Conservation (phyloP, 345 rosid species). For the Eucalyptus cloeziana region DNA sequence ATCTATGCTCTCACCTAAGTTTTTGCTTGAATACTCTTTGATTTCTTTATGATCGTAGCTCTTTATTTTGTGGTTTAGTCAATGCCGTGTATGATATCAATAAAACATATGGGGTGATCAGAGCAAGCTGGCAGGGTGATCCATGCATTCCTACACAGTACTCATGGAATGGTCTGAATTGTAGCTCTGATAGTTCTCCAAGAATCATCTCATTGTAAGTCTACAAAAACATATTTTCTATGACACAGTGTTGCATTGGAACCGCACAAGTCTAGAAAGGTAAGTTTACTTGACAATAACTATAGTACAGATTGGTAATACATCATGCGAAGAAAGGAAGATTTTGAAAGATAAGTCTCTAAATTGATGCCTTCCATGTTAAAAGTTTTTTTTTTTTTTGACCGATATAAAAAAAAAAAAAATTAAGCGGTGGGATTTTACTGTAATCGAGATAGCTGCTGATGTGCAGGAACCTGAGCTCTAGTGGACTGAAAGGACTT, state of each 20-base stretch:
- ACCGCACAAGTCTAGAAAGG: background rate
- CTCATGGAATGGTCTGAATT: constrained; percentile 7
- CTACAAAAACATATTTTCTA: background rate
- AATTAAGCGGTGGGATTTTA: background rate
- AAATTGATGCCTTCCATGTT: background rate
- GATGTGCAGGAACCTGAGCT: constrained; percentile 30
- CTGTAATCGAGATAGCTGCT: rapidly evolving
- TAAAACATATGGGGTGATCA: background rate
- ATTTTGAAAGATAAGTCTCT: background rate
- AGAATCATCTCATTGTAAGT: constrained; percentile 8
- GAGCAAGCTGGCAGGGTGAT: constrained; percentile 16
- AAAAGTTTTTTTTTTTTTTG: background rate
- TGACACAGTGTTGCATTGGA: background rate
- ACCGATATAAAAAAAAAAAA: no score
- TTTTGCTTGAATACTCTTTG: background rate
- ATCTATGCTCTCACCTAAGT: background rate
- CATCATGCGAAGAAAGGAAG: background rate
- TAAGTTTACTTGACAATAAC: background rate
- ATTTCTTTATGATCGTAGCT: background rate
- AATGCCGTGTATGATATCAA: background rate
- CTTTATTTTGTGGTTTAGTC: background rate
- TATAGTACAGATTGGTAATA: background rate
- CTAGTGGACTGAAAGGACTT: constrained; percentile 33
- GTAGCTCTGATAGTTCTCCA: background rate
- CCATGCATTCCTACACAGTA: constrained; percentile 2